phyloP scores from a whole-genome alignment of 768 basidiomycete species.

The Rhodotorula toruloides region DNA sequence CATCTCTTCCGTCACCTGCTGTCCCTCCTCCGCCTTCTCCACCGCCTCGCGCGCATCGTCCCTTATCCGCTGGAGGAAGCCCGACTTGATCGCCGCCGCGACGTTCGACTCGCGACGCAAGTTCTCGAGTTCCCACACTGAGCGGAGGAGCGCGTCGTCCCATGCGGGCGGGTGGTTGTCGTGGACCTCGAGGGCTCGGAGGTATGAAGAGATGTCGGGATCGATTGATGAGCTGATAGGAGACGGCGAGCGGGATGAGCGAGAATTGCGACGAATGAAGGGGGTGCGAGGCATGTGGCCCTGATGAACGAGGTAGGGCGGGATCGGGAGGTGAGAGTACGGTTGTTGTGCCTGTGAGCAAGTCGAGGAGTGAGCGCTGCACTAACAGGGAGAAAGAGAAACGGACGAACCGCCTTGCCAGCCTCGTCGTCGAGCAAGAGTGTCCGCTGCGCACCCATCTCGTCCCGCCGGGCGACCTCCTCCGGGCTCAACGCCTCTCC shows the following conservation, averaged over 20 bases:
- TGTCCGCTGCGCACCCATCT: conserved; percentile 10
- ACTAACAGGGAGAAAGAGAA: background rate
- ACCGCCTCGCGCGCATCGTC: background rate
- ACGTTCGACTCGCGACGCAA: conserved; percentile 6
- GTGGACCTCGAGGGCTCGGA: background rate
- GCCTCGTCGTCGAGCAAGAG: conserved; percentile 32
- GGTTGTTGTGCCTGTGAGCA: conserved; percentile 27
- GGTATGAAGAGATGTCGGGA: too few species aligned
- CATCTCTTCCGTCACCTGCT: background rate
- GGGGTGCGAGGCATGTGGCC: background rate
- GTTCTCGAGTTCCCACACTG: conserved; percentile 8
- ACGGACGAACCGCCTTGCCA: conserved; percentile 20
- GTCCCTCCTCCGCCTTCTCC: background rate
- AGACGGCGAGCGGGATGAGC: background rate
- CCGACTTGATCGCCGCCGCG: background rate
- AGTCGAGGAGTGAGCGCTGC: background rate
- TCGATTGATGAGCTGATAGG: background rate
- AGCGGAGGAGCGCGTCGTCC: conserved; percentile 1
- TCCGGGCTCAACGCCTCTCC: conserved; percentile 2
- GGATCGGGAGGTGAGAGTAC: conserved; percentile 21
- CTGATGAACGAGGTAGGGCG: conserved; percentile 15
- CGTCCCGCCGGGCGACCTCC: background rate
- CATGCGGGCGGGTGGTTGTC: conserved; percentile 1
- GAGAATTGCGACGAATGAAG: background rate
- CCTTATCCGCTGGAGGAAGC: background rate